Conservation (phyloP, 495 filamentous ascomycete species). For the Talaromyces nanjingensis region DNA sequence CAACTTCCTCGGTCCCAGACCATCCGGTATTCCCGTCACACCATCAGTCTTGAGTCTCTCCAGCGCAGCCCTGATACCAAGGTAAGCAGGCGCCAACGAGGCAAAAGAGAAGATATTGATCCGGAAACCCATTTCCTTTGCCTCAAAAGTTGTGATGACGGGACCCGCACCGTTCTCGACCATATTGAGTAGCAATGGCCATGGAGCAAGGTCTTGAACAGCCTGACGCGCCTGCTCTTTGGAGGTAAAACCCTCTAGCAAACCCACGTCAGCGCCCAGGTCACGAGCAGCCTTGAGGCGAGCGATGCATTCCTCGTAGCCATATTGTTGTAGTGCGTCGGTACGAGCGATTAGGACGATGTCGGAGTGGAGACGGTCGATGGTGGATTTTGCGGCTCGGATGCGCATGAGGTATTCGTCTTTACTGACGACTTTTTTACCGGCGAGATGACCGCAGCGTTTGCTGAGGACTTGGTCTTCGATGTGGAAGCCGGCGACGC, state of each 20-base stretch:
- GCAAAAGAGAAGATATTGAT: constrained; percentile 58
- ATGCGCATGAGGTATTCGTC: constrained; percentile 51
- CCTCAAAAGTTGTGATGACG: constrained; percentile 48
- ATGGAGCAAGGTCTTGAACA: constrained; percentile 47
- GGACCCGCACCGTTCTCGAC: constrained; percentile 57
- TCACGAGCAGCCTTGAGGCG: constrained; percentile 49
- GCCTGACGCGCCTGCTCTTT: constrained; percentile 46
- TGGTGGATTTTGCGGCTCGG: constrained; percentile 42
- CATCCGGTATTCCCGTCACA: constrained; percentile 38
- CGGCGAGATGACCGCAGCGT: constrained; percentile 54
- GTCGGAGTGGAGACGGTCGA: constrained; percentile 42
- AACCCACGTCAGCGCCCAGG: constrained; percentile 55
- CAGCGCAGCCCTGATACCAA: constrained; percentile 40
- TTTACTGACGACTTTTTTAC: constrained; percentile 52
- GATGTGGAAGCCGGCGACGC: constrained; percentile 65
- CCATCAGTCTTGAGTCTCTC: constrained; percentile 42
- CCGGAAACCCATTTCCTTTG: constrained; percentile 52
- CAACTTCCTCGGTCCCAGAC: constrained; percentile 38
- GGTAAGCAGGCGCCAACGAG: constrained; percentile 42
- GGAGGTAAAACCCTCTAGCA: constrained; percentile 57
- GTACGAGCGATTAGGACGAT: constrained; percentile 66
- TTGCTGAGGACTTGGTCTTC: constrained; percentile 66
- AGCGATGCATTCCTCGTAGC: constrained; percentile 53
- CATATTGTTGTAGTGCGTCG: constrained; percentile 55
- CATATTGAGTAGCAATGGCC: constrained; percentile 57